Conservation (phyloP, 768 basidiomycete genomes). For the Phylloporus scabripes region DNA sequence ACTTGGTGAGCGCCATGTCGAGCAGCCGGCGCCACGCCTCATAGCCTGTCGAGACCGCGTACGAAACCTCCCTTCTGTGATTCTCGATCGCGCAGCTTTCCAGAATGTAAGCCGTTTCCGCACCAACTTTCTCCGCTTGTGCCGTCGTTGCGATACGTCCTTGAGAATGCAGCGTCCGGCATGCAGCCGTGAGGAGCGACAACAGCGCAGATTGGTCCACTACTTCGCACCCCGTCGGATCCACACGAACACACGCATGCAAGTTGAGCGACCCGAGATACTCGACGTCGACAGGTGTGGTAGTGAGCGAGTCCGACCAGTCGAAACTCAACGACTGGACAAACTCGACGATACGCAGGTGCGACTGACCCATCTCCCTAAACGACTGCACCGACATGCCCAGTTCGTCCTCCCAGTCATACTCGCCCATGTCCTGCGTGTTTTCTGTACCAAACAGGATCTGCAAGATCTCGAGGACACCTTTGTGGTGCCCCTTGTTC, state of each 20-base stretch:
- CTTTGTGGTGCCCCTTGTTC: constrained; percentile 68
- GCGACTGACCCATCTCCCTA: constrained; percentile 72
- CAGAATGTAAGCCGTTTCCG: constrained; percentile 71
- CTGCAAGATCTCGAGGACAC: constrained; percentile 68
- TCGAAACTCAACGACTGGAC: constrained; percentile 83
- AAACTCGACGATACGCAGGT: constrained; percentile 82
- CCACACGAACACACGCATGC: constrained; percentile 60
- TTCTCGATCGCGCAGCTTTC: constrained; percentile 86
- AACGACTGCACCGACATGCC: constrained; percentile 47
- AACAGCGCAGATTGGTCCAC: constrained; percentile 72
- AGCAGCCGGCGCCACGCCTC: constrained; percentile 82
- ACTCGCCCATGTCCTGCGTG: constrained; percentile 35
- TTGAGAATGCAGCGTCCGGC: constrained; percentile 58
- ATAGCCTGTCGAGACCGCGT: constrained; percentile 65
- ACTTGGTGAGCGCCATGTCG: constrained; percentile 81
- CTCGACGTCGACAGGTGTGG: constrained; percentile 53
- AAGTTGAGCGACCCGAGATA: constrained; percentile 65
- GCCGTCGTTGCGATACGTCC: constrained; percentile 57
- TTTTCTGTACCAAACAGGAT: constrained; percentile 71
- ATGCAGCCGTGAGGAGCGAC: constrained; percentile 58
- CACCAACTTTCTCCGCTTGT: constrained; percentile 59
- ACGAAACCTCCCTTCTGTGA: constrained; percentile 72
- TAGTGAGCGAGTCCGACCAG: constrained; percentile 73
- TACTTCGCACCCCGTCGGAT: constrained; percentile 73
- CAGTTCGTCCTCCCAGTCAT: constrained; percentile 36